phyloP scores from a whole-genome alignment of 2,329 filamentous ascomycete genomes.

The Cladosporium sp. region DNA sequence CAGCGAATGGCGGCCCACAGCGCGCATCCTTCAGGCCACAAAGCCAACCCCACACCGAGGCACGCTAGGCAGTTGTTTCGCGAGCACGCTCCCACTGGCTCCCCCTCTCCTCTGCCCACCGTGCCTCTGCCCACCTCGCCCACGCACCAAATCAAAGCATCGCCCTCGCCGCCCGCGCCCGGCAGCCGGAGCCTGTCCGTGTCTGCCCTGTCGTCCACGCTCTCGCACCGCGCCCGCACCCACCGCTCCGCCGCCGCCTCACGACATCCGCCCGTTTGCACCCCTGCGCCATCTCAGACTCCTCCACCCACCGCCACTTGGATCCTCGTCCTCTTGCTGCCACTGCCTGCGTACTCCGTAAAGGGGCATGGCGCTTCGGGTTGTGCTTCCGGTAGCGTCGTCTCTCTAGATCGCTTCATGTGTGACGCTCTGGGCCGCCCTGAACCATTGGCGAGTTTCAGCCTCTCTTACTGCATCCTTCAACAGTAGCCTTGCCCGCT shows the following conservation, averaged over 20 bases:
- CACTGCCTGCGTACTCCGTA: background rate
- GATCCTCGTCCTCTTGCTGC: background rate
- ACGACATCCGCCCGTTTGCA: conserved; percentile 3
- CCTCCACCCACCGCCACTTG: background rate
- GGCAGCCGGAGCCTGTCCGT: background rate
- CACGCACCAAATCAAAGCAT: conserved; percentile 1
- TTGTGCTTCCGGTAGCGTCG: conserved; percentile 1
- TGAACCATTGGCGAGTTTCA: conserved; percentile 10
- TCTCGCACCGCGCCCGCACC: background rate
- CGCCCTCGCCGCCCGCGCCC: background rate
- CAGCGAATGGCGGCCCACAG: too few relatives aligned
- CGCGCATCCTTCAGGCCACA: conserved; percentile 4
- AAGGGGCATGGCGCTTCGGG: conserved; percentile 11
- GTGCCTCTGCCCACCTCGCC: background rate
- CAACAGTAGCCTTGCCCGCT: conserved; percentile 1
- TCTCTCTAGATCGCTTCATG: conserved; percentile 11
- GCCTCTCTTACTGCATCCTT: background rate
- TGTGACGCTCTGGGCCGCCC: conserved; percentile 4
- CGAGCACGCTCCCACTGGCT: background rate
- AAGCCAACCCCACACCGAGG: conserved; percentile 4
- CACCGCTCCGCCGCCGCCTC: conserved; percentile 1
- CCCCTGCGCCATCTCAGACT: conserved; percentile 2
- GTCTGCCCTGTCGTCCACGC: background rate
- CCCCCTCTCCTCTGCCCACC: too few relatives aligned
- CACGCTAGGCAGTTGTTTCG: conserved; percentile 8